Conservation (phyloP, 768 basidiomycete genomes). For the Mycena kentingensis region DNA sequence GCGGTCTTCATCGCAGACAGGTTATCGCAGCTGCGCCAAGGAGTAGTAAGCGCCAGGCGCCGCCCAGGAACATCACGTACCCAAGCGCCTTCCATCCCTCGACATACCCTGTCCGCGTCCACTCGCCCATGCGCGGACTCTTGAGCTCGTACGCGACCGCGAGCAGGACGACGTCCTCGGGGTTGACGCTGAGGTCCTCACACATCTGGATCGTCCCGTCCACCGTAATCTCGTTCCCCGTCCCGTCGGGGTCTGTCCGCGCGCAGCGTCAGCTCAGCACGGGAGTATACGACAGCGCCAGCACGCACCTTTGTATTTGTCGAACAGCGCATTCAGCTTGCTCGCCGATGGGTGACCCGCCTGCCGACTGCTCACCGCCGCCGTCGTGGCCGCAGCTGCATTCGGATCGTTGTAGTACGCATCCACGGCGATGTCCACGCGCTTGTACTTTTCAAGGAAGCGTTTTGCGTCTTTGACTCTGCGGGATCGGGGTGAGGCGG, state of each 20-base stretch:
- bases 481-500: neutral
- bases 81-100: constrained; percentile 79
- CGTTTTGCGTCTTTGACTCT: constrained; percentile 62
- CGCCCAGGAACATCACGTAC: constrained; percentile 42
- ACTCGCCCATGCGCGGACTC: constrained; percentile 71
- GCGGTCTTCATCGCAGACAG: constrained; percentile 59
- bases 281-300: constrained; percentile 13
- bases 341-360: constrained; percentile 44
- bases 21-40: constrained; percentile 57
- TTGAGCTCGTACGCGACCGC: constrained; percentile 81
- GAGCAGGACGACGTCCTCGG: constrained; percentile 81
- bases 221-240: constrained; percentile 62
- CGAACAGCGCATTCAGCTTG: constrained; percentile 61
- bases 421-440: constrained; percentile 72
- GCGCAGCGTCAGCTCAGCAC: neutral
- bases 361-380: constrained; percentile 20
- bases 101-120: constrained; percentile 70
- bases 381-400: constrained; percentile 24
- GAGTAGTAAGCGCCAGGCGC: neutral
- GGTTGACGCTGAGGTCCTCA: constrained; percentile 65
- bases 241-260: constrained; percentile 48
- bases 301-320: constrained; percentile 69
- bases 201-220: constrained; percentile 83
- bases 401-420: constrained; percentile 65
- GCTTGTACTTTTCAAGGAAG: constrained; percentile 70